Conservation (phyloP, 768 basidiomycete genomes). For the Tremella fuciformis region DNA sequence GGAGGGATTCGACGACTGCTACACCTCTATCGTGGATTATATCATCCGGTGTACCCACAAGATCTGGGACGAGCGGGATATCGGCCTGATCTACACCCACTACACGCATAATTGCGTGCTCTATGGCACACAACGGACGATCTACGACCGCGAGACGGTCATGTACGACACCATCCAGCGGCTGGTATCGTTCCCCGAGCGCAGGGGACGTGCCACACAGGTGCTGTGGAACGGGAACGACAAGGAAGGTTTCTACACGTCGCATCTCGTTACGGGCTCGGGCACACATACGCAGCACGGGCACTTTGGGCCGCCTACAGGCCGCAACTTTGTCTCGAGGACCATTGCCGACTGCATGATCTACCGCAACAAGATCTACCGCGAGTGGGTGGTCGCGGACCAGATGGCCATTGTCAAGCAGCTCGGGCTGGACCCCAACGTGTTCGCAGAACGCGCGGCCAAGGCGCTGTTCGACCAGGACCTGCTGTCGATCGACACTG, state of each 20-base stretch:
- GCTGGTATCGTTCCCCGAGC: slow-evolving; percentile 8
- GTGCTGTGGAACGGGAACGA: slow-evolving; percentile 1
- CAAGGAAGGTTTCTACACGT: slow-evolving; percentile 1
- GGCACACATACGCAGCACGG: slow-evolving; percentile 3
- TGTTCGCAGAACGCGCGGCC: neutral
- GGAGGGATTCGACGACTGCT: slow-evolving; percentile 8
- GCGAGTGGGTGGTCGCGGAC: slow-evolving; percentile 9
- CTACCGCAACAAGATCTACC: slow-evolving; percentile 7
- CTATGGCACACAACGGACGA: slow-evolving; percentile 2
- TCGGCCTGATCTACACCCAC: slow-evolving; percentile 6
- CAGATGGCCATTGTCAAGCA: slow-evolving; percentile 8
- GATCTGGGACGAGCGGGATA: slow-evolving; percentile 9
- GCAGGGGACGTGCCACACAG: neutral
- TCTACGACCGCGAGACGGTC: slow-evolving; percentile 8
- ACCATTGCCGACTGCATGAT: slow-evolving; percentile 11
- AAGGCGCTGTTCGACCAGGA: slow-evolving; percentile 4
- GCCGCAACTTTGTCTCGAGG: slow-evolving; percentile 6
- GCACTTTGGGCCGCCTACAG: slow-evolving; percentile 1
- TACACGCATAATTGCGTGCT: slow-evolving; percentile 9
- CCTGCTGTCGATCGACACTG: slow-evolving; percentile 5
- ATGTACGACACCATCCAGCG: slow-evolving; percentile 6
- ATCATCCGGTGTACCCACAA: slow-evolving; percentile 6
- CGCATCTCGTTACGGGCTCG: slow-evolving; percentile 1
- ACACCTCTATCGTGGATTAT: slow-evolving; percentile 6
- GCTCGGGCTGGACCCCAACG: slow-evolving; percentile 4